Conservation (phyloP, 2,329 filamentous ascomycete species). For the Phyllosticta citriasiana region DNA sequence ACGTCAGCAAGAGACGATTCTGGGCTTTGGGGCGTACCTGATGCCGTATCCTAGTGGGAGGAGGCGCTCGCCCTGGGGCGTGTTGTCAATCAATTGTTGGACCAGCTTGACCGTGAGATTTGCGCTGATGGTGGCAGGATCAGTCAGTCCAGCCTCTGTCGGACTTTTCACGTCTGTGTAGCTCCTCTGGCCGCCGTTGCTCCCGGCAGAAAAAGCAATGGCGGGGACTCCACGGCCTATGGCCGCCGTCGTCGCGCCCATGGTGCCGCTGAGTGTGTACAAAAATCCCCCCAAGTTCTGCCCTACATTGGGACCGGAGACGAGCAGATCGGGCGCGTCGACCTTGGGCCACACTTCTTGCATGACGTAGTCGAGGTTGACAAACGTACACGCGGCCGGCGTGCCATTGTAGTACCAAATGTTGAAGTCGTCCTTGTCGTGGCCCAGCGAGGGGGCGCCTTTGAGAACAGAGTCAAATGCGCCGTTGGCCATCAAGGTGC, state of each 20-base stretch:
- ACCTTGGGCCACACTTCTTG: slow-evolving; percentile 38
- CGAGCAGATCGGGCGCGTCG: slow-evolving; percentile 42
- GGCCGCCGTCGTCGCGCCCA: slow-evolving; percentile 42
- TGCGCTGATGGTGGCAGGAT: slow-evolving; percentile 37
- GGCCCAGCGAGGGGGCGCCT: slow-evolving; percentile 40
- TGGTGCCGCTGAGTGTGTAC: slow-evolving; percentile 25
- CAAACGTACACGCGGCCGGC: slow-evolving; percentile 45
- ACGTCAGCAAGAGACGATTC: background rate
- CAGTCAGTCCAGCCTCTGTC: slow-evolving; percentile 19
- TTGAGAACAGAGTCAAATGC: slow-evolving; percentile 39
- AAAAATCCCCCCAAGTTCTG: slow-evolving; percentile 45
- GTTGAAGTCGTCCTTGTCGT: slow-evolving; percentile 41
- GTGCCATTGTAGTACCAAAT: slow-evolving; percentile 55
- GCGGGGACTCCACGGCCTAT: slow-evolving; percentile 41
- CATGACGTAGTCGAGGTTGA: slow-evolving; percentile 47
- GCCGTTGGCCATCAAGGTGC: slow-evolving; percentile 32
- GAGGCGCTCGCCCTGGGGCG: slow-evolving; percentile 19
- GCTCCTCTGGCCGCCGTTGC: slow-evolving; percentile 30
- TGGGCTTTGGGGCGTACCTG: slow-evolving; percentile 14
- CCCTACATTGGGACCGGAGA: slow-evolving; percentile 48
- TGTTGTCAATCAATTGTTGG: slow-evolving; percentile 34
- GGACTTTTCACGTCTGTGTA: slow-evolving; percentile 36
- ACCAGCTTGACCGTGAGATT: slow-evolving; percentile 36
- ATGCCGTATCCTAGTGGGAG: slow-evolving; percentile 44
- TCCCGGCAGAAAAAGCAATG: slow-evolving; percentile 37